phyloP scores from a whole-genome alignment of 73 alveolate species.

The Uronychia setigera region DNA sequence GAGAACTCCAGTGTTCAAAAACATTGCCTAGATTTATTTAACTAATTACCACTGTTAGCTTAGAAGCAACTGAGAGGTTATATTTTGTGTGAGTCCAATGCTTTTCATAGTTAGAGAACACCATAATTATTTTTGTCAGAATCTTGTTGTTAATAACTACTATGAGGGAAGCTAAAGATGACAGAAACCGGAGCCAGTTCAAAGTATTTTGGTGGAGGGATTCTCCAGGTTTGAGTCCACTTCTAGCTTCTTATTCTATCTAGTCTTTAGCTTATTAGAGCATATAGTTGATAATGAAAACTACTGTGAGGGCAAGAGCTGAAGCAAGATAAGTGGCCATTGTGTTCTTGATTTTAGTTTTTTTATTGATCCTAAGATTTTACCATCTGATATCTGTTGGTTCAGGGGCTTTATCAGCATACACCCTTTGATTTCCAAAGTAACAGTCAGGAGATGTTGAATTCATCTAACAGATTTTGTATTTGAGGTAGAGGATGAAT shows the following conservation, averaged over 20 bases:
- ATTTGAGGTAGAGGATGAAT: not conserved
- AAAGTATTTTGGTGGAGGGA: not conserved
- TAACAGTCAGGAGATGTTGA: not conserved
- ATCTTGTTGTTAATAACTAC: conserved; percentile 47
- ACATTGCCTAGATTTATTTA: too few species aligned
- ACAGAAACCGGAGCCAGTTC: conserved; percentile 32
- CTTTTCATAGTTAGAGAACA: conserved; percentile 51
- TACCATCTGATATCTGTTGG: conserved; percentile 86
- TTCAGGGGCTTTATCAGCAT: conserved; percentile 71
- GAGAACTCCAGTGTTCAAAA: conserved; percentile 17
- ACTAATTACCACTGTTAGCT: conserved; percentile 60
- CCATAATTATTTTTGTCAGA: conserved; percentile 47
- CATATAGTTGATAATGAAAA: conserved; percentile 56
- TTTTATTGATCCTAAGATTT: conserved; percentile 38
- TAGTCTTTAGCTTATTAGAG: conserved; percentile 39
- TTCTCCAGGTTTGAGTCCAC: conserved; percentile 18
- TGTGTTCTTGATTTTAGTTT: conserved; percentile 26
- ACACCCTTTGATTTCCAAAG: not conserved
- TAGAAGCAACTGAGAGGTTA: conserved; percentile 72
- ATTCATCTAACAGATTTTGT: not conserved
- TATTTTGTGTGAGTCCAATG: conserved; percentile 72
- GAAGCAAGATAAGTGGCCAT: conserved; percentile 41
- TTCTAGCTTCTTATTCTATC: conserved; percentile 38
- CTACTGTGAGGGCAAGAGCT: conserved; percentile 39
- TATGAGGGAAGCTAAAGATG: conserved; percentile 42